Percentiles rank a stretch among this genome's conserved stretches.
phyloP scores from a whole-genome alignment of 2,329 filamentous ascomycete genomes.

The Pseudogymnoascus sp. region DNA sequence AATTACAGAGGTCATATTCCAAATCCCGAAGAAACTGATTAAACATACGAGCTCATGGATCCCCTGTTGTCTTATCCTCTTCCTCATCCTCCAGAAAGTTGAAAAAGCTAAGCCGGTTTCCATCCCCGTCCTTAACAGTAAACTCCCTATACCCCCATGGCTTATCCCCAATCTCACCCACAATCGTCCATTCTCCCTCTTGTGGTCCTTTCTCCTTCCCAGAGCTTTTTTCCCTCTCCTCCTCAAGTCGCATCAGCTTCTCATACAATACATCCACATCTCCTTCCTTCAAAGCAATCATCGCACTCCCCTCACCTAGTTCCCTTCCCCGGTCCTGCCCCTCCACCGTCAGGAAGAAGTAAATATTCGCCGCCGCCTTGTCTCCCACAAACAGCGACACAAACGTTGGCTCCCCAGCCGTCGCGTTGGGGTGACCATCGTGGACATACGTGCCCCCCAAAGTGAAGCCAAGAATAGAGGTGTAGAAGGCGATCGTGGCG shows the following conservation, averaged over 20 bases:
- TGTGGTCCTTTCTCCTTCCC: not conserved
- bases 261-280: not conserved
- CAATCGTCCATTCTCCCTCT: not conserved
- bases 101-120: constrained; percentile 11
- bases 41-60: not conserved
- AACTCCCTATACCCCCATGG: constrained; percentile 11
- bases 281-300: not conserved
- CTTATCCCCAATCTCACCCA: constrained; percentile 5
- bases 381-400: not conserved
- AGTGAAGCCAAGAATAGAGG: not conserved
- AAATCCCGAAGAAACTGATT: not conserved
- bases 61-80: not conserved
- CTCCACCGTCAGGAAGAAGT: not conserved
- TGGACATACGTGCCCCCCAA: not conserved
- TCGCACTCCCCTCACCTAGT: not conserved
- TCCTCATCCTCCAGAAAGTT: not conserved
- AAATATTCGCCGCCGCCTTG: not conserved
- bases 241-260: not conserved
- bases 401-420: not conserved
- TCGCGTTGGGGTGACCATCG: not conserved
- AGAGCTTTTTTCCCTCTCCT: not conserved
- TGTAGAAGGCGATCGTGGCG: constrained; percentile 11
- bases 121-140: not conserved
- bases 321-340: not conserved
- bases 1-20: not conserved